phyloP scores from a whole-genome alignment of 192 early-diverging fungal species.

The Phlyctochytrium arcticum region DNA sequence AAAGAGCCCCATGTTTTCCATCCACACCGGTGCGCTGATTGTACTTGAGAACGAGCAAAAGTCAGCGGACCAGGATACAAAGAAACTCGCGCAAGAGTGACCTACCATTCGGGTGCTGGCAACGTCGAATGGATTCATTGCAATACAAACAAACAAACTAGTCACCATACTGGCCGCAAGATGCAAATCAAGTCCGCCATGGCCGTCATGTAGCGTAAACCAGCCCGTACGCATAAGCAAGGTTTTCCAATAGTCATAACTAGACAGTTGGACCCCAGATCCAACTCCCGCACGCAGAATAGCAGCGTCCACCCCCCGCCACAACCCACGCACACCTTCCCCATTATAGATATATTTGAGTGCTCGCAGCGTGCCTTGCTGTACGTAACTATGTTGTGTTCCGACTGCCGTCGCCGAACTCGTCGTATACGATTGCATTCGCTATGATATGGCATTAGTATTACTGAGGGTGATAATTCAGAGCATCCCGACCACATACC shows the following conservation, averaged over 20 bases:
- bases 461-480: background rate
- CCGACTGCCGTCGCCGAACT: conserved; percentile 65
- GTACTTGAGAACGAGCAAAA: conserved; percentile 41
- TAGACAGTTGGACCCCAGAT: conserved; percentile 83
- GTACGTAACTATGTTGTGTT: conserved; percentile 74
- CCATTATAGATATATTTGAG: conserved; percentile 60
- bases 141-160: conserved; percentile 78
- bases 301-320: conserved; percentile 80
- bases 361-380: conserved; percentile 55
- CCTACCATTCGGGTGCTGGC: conserved; percentile 80
- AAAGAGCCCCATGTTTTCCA: conserved; percentile 67
- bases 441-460: background rate
- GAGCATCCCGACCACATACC: conserved; percentile 5
- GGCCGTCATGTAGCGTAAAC: conserved; percentile 47
- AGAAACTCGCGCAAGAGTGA: background rate
- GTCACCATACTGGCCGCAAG: conserved; percentile 72
- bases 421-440: conserved; percentile 47
- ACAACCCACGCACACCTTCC: conserved; percentile 78
- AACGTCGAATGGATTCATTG: conserved; percentile 98
- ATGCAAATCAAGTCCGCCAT: conserved; percentile 65
- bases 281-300: conserved; percentile 87
- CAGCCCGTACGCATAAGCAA: conserved; percentile 47
- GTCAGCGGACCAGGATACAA: background rate
- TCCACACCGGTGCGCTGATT: conserved; percentile 68
- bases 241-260: conserved; percentile 80